Base-by-base conservation (phyloP, 345 rosid species). In the Limnanthes douglasii region DNA sequence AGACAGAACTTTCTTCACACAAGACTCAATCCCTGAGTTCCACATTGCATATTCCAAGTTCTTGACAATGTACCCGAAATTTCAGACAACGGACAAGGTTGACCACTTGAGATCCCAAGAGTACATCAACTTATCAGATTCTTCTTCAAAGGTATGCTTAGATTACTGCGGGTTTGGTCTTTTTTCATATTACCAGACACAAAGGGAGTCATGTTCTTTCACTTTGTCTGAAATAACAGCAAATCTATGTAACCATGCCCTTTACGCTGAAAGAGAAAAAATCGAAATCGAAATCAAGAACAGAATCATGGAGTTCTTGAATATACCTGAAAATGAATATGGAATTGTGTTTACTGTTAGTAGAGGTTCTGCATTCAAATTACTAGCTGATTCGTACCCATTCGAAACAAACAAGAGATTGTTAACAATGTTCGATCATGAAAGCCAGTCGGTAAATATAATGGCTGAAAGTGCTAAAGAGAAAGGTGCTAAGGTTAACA, bases 141-240 rank as follows among this genome's bases (percentile, higher is more conserved):
- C 59, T 46, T 60, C 30, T 15, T 46, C 66, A 3, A 75, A 64
- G 73, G 84, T 74, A 64, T 74, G 84, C 21, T 78, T 74, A 34
- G 84, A 74, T 62, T 74, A 74, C 40, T 74, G 84, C 39, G 84
- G 84, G 33, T 74, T 67, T 44, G 84, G 84, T 36, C 45, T 74
- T 37, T 74, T 74, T 50, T 74, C 84, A 29, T 43, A 61, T 33
- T 44, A 56, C 21, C 84, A 74, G 39, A 64, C 68, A 20, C 75
- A 64, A 41, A 66, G 75, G 69, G 75, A 67, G 35, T 55, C 84
- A 5, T 53, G 75, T 5, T 49, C 72, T 14, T 70, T 74, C 53
- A 61, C 63, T 51, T 64, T 74, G 43, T 60, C 66, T 17, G 84
- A 74, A 48, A 68, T 74, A 5, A 70, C 84, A 50, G 78, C 75